Evolutionary conservation across 75 land plant genomes (phyloP).

Genomic region (Isoetes taiwanensis): DNA sequence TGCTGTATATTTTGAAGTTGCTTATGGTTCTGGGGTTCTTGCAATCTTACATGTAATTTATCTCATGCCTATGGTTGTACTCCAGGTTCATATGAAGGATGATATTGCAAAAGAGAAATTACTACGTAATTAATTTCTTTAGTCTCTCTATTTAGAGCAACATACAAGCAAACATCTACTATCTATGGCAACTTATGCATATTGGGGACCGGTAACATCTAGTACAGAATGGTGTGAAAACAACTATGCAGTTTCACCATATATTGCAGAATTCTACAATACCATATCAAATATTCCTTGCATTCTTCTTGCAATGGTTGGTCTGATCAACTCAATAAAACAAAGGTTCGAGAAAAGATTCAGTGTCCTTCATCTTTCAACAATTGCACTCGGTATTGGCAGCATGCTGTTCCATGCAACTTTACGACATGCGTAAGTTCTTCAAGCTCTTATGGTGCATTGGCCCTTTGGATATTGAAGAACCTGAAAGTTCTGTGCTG

Average conservation of each 20-base stretch:
- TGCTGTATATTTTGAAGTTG: no score
- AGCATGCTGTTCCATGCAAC: constrained; percentile 66
- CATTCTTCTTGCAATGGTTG: constrained; percentile 60
- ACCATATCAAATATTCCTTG: constrained; percentile 63
- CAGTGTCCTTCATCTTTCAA: constrained; percentile 58
- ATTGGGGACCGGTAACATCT: constrained; percentile 75
- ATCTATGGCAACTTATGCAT: constrained; percentile 10
- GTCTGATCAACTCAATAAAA: constrained; percentile 45
- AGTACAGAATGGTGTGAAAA: constrained; percentile 68
- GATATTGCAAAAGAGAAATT: no score
- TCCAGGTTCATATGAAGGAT: no score
- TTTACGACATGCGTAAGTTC: constrained; percentile 49
- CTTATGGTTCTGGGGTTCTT: no score
- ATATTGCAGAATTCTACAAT: constrained; percentile 67
- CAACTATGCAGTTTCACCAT: constrained; percentile 54
- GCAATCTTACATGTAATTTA: no score
- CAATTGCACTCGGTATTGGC: constrained; percentile 51
- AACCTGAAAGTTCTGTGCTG: neutral
- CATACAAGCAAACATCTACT: no score
- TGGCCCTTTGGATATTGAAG: neutral
- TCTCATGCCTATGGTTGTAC: no score
- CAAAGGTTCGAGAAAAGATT: constrained; percentile 70
- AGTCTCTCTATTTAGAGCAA: no score
- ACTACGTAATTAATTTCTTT: no score
- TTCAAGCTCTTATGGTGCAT: neutral